Evolutionary conservation across 257 asterid genomes (phyloP).

Genomic region (Solanum corneliomulleri): DNA sequence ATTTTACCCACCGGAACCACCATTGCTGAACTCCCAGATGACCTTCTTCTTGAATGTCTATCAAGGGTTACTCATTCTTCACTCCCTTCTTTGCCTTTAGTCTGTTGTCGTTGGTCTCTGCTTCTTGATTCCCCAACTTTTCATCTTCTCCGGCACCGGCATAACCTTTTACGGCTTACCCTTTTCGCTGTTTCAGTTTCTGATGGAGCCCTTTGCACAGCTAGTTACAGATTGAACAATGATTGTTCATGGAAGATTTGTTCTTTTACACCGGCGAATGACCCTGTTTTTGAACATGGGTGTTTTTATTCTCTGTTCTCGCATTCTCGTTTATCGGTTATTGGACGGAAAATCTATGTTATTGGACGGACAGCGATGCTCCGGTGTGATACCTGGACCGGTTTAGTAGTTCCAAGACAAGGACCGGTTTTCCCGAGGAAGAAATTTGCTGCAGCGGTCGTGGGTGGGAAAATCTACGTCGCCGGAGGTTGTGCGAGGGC

Average conservation of each 20-base stretch:
- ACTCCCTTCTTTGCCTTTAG: constrained; percentile 59
- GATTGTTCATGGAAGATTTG: constrained; percentile 44
- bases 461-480: constrained; percentile 50
- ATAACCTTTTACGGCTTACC: constrained; percentile 34
- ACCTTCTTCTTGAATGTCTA: constrained; percentile 72
- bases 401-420: constrained; percentile 43
- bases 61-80: constrained; percentile 48
- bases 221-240: constrained; percentile 35
- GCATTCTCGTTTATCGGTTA: constrained; percentile 39
- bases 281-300: constrained; percentile 1
- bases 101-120: constrained; percentile 78
- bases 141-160: constrained; percentile 45
- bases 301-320: constrained; percentile 27
- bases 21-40: constrained; percentile 72
- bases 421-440: constrained; percentile 50
- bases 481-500: constrained; percentile 66
- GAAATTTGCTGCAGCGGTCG: constrained; percentile 68
- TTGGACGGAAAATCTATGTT: constrained; percentile 62
- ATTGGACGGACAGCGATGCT: constrained; percentile 62
- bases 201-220: constrained; percentile 50
- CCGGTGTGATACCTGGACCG: constrained; percentile 83
- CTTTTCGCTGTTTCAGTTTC: constrained; percentile 52
- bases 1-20: constrained; percentile 15
- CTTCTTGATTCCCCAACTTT: constrained; percentile 57
- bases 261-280: constrained; percentile 21